A percentile compares a stretch with the other conserved stretches of the same genome.
Evolutionary conservation across 371 early-diverging fungal species (phyloP).

Genomic region (Fennellomyces sp.): DNA sequence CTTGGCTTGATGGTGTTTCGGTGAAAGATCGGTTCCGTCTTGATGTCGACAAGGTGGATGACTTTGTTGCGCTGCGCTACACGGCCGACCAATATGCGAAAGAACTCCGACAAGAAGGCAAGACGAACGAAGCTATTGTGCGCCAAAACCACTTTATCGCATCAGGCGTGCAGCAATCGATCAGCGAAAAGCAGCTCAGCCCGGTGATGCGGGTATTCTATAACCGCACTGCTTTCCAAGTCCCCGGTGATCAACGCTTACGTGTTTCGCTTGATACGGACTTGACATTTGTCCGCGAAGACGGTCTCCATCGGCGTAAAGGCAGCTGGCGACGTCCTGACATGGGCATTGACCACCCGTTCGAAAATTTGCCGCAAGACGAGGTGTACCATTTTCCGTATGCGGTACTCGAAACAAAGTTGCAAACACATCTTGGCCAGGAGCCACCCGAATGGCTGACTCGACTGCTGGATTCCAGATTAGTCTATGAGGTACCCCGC

Average conservation of each 20-base stretch:
- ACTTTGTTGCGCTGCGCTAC: slow-evolving; percentile 81
- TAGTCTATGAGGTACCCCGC: slow-evolving; percentile 97
- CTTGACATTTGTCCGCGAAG: slow-evolving; percentile 96
- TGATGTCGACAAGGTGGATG: slow-evolving; percentile 89
- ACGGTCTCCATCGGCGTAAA: slow-evolving; percentile 75
- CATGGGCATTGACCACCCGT: slow-evolving; percentile 88
- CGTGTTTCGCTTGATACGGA: slow-evolving; percentile 98
- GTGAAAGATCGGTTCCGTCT: slow-evolving; percentile 95
- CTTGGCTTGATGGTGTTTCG: slow-evolving; percentile 96
- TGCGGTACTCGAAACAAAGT: slow-evolving; percentile 75
- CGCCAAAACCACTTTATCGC: slow-evolving; percentile 76
- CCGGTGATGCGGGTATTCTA: slow-evolving; percentile 95
- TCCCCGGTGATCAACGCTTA: slow-evolving; percentile 96
- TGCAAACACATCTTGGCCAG: slow-evolving; percentile 88
- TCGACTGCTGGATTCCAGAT: slow-evolving; percentile 82
- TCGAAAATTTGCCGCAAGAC: slow-evolving; percentile 78
- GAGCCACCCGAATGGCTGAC: slow-evolving; percentile 96
- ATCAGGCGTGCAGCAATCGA: slow-evolving; percentile 79
- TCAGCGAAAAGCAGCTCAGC: slow-evolving; percentile 76
- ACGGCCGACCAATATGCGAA: slow-evolving; percentile 73
- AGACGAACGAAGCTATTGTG: slow-evolving; percentile 72
- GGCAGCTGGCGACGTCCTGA: slow-evolving; percentile 93
- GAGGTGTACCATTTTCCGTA: slow-evolving; percentile 48
- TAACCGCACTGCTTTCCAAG: slow-evolving; percentile 98
- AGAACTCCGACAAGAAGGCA: slow-evolving; percentile 76